Conservation (phyloP, 148 eudicot genomes). For the Rhododendron griersonianum region DNA sequence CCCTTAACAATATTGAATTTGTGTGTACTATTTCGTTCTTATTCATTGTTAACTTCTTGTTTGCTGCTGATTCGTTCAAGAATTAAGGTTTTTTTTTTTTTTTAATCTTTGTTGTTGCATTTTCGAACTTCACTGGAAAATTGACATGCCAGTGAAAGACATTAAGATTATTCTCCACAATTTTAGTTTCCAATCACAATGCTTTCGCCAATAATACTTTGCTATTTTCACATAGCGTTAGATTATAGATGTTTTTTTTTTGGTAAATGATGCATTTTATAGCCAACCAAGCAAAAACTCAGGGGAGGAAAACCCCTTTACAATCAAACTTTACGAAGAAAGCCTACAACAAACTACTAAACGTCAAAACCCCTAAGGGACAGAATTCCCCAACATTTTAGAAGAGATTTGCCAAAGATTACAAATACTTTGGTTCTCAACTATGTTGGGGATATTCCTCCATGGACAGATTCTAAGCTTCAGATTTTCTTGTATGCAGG, state of each 20-base stretch:
- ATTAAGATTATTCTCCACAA: background rate
- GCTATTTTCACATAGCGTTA: background rate
- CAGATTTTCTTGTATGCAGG: too few relatives aligned
- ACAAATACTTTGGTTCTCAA: too few relatives aligned
- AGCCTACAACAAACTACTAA: too few relatives aligned
- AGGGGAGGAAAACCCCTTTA: too few relatives aligned
- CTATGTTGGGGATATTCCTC: too few relatives aligned
- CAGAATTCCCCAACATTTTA: too few relatives aligned
- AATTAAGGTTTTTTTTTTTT: background rate
- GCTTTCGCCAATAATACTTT: background rate
- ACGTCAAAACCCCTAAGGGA: too few relatives aligned
- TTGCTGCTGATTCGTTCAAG: background rate
- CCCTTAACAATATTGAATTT: background rate
- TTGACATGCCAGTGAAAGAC: background rate
- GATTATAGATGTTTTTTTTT: background rate
- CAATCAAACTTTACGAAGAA: too few relatives aligned
- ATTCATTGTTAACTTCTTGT: background rate
- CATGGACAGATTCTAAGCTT: too few relatives aligned
- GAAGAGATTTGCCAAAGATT: too few relatives aligned
- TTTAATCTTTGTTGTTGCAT: background rate
- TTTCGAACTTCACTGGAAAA: background rate
- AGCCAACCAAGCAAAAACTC: too few relatives aligned
- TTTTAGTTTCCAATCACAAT: background rate
- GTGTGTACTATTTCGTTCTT: background rate
- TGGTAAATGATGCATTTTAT: too few relatives aligned